phyloP scores from a whole-genome alignment of 2,329 filamentous ascomycete genomes.

The Trichoderma sp. region DNA sequence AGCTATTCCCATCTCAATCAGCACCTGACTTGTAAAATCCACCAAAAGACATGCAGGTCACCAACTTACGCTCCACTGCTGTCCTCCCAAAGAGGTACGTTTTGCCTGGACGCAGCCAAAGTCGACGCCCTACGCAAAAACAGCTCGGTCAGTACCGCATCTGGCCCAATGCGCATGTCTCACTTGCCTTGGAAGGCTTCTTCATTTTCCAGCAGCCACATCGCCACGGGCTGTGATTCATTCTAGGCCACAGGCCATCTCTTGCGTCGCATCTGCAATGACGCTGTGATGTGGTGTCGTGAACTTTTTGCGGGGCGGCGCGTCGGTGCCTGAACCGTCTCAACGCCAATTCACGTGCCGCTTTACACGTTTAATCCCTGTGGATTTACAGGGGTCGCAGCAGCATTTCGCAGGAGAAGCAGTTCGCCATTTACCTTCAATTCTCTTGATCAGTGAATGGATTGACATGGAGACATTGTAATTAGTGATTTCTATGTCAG shows the following conservation, averaged over 20 bases:
- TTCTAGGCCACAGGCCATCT: constrained; percentile 8
- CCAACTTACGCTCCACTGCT: constrained; percentile 55
- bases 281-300: constrained; percentile 14
- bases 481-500: neutral
- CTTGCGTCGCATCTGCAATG: constrained; percentile 9
- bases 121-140: constrained; percentile 42
- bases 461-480: neutral
- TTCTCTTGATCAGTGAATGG: neutral
- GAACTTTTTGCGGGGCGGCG: constrained; percentile 21
- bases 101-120: constrained; percentile 85
- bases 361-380: neutral
- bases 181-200: constrained; percentile 48
- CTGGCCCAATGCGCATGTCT: neutral
- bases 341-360: constrained; percentile 29
- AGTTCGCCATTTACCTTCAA: neutral
- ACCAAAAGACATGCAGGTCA: neutral
- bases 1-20: constrained; percentile 41
- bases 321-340: neutral
- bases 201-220: constrained; percentile 65
- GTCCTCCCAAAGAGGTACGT: constrained; percentile 83
- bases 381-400: neutral
- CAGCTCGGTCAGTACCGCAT: constrained; percentile 13
- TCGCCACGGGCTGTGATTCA: constrained; percentile 30
- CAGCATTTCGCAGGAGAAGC: neutral
- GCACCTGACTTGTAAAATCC: neutral